Evolutionary conservation across 257 asterid genomes (phyloP).

Genomic region (Solanum lignicaule): DNA sequence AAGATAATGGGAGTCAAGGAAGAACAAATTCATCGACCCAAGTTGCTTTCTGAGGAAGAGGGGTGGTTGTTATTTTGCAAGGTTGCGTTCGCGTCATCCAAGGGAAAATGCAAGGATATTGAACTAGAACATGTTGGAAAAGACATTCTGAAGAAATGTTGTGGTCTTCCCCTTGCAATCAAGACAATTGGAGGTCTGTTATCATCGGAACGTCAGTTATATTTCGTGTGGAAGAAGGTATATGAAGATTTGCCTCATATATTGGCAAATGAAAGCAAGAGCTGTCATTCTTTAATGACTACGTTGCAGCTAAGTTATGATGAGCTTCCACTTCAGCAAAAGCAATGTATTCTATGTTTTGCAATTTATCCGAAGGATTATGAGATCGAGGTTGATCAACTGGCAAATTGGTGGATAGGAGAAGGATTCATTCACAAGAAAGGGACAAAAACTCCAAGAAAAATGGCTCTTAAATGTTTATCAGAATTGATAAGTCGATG

Average conservation of each 20-base stretch:
- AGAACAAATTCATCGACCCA: conserved; percentile 1
- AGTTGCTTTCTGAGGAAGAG: conserved; percentile 1
- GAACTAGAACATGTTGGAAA: neutral
- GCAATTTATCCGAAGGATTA: conserved; percentile 16
- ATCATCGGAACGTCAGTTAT: neutral
- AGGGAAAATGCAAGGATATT: neutral
- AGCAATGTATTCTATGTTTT: conserved; percentile 12
- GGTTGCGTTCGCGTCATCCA: neutral
- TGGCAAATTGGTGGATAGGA: conserved; percentile 15
- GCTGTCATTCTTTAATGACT: neutral
- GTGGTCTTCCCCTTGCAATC: conserved; percentile 18
- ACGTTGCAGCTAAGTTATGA: conserved; percentile 18
- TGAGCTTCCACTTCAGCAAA: conserved; percentile 7
- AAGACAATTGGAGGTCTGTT: conserved; percentile 15
- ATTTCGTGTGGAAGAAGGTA: neutral
- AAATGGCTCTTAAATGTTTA: conserved; percentile 5
- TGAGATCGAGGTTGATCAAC: conserved; percentile 8
- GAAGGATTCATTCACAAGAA: conserved; percentile 16
- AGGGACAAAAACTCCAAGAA: neutral
- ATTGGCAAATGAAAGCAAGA: neutral
- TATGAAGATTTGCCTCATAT: neutral
- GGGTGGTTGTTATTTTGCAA: conserved; percentile 9
- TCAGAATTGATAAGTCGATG: conserved; percentile 10
- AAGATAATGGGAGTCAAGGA: neutral
- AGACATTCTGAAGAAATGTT: conserved; percentile 9